Base-by-base conservation (phyloP, 495 filamentous ascomycete species). In the Penicillium coffeae region DNA sequence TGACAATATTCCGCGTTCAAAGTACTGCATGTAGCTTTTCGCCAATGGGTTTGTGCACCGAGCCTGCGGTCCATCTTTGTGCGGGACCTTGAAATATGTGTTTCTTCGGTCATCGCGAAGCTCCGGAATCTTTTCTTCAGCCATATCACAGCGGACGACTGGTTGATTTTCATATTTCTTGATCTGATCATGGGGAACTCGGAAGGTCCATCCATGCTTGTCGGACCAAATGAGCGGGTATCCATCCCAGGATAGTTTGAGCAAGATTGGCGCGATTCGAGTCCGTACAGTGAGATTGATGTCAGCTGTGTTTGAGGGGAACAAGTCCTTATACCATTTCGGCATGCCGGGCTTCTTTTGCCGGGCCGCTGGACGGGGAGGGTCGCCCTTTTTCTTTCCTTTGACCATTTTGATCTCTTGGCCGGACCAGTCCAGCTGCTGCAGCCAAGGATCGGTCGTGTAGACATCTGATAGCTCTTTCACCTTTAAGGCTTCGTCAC, bases 321-420 rank as follows among this genome's bases (percentile, higher is more conserved):
- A 95, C 15, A 97, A 70, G 61, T 89, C 89, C 63, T 91, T 96
- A 66, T 95, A 99, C 93, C 93, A 99, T 51, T 86, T 77, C 0
- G 93, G 93, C 87, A 88, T 90, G 22, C 93, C 93, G 3, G 90
- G 90, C 66, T 84, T 88, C 73, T 96, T 97, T 69, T 96, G 92
- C 20, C 87, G 75, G 2, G 84, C 84, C 13, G 84, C 86, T 19
- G 87, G 89, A 41, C 88, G 76, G 1, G 85, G 84, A 21, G 86
- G 83, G 45, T 91, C 88, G 4, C 70, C 75, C 65, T 93, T 94
- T 69, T 84, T 90, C 69, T 93, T 95, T 4, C 84, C 85, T 65
- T 95, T 96, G 5, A 82, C 83, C 89, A 92, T 92, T 64, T 82
- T 91, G 47, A 95, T 71, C 64, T 91, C 87, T 66, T 96, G 89